A percentile compares a stretch with the other conserved stretches of the same genome.
These are phyloP conservation scores for Pelagophyceae sp. DNA, from an alignment of 352 stramenopile species.

Conservation along the genomic window DNA sequence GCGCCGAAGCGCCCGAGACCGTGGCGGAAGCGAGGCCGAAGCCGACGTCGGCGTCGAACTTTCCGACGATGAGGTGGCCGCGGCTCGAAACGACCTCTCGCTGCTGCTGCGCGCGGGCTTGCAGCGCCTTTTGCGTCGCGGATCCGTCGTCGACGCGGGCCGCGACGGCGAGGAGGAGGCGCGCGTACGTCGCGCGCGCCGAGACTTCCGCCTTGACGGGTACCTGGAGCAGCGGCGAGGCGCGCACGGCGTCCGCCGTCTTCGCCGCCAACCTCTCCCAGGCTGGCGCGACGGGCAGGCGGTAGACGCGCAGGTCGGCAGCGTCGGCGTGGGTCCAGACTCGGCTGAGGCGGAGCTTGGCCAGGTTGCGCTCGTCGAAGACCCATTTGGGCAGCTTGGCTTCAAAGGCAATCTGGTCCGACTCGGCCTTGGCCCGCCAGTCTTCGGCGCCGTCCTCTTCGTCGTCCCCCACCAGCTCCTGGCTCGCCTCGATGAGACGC, in stretches of 20 bases:
- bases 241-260: not conserved
- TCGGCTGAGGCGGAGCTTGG: not conserved
- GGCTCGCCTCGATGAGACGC: not conserved
- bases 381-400: not conserved
- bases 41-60: not conserved
- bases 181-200: not conserved
- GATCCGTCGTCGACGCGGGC: not conserved
- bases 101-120: not conserved
- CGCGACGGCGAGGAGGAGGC: not conserved
- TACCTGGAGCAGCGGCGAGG: not conserved
- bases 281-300: not conserved
- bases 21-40: not conserved
- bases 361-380: not conserved
- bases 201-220: not conserved
- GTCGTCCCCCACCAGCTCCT: too few relatives aligned
- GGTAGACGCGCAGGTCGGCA: not conserved
- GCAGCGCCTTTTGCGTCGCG: not conserved
- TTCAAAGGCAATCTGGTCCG: not conserved
- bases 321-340: not conserved
- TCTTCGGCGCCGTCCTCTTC: not conserved
- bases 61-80: not conserved
- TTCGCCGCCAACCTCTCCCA: not conserved
- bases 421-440: not conserved
- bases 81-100: not conserved
- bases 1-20: not conserved